phyloP scores from a whole-genome alignment of 1,284 basidiomycete species.

The Cerrena zonata region DNA sequence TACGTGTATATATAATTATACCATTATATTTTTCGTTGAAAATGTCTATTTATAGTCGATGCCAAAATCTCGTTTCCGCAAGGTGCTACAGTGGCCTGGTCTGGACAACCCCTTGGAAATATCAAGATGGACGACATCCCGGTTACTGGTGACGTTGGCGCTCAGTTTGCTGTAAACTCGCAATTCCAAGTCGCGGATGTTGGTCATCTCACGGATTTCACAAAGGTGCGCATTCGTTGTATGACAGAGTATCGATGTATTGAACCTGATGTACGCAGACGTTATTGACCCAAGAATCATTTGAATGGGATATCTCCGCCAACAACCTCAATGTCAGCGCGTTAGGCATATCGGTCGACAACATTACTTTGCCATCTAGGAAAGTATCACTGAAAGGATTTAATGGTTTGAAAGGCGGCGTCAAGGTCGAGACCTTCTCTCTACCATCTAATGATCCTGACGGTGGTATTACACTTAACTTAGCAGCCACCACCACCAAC shows the following conservation, averaged over 20 bases:
- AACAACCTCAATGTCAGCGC: slow-evolving; percentile 58
- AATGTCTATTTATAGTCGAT: slow-evolving; percentile 44
- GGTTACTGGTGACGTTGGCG: slow-evolving; percentile 59
- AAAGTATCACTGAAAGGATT: slow-evolving; percentile 68
- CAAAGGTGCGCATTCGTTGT: slow-evolving; percentile 35
- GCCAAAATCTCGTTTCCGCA: slow-evolving; percentile 62
- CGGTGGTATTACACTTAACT: slow-evolving; percentile 69
- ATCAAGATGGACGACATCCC: slow-evolving; percentile 60
- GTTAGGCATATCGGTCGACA: slow-evolving; percentile 56
- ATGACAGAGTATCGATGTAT: not conserved
- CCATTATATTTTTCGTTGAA: not conserved
- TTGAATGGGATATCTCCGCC: slow-evolving; percentile 72
- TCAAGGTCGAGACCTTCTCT: slow-evolving; percentile 67
- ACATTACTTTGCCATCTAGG: slow-evolving; percentile 52
- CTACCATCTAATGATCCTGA: slow-evolving; percentile 67
- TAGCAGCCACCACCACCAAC: slow-evolving; percentile 59
- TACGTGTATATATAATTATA: slow-evolving; percentile 34
- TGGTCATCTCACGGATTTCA: slow-evolving; percentile 59
- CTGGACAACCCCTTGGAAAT: slow-evolving; percentile 52
- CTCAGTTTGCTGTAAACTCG: slow-evolving; percentile 49
- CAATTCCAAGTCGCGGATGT: slow-evolving; percentile 60
- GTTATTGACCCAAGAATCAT: slow-evolving; percentile 61
- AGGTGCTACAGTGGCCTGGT: slow-evolving; percentile 64
- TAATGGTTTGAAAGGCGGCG: slow-evolving; percentile 61
- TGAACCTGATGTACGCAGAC: not conserved